Base-by-base conservation (phyloP, 2,329 filamentous ascomycete species). In the Diaporthe sp. region DNA sequence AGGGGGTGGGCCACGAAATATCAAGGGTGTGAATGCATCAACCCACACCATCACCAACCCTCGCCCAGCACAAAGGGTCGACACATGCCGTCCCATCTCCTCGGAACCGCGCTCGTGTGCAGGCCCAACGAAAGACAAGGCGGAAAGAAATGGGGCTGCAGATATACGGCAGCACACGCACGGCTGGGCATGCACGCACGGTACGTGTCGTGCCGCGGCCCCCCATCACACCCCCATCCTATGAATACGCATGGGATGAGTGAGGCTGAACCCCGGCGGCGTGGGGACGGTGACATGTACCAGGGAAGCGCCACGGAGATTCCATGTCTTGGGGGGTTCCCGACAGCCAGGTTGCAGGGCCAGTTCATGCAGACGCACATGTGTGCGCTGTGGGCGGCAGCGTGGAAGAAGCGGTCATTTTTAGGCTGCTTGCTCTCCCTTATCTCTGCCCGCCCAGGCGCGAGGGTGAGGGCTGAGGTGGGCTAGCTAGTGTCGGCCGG, bases 401-500 rank as follows among this genome's bases (percentile, higher is more conserved):
- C 31, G 31, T 58, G 9, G 37, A 3, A 5, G 12, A 15, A 22
- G 13, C 19, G 13, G 28, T 4, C 25, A 57, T 57, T 34, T 6
- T 34, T 6, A 13, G 53, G 25, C 28, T 34, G 25, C 22, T 31
- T 44, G 53, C n/a, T 6, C 22, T 13, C 19, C 19, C 46, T 68
- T 68, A 68, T 68, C 65, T 68, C 15, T 51, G 46, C 31, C 25
- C 34, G 65, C 62, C 62, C 46, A 68, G 65, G 46, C 65, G 65
- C 65, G 65, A 69, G 34, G 8, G 31, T 17, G 19, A 22, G 8
- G 49, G 65, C 65, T 55, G 49, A 42, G 65, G 49, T 19, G 49
- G 34, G n/a, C 31, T 55, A 42, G 17, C 46, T 53, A 25, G 28
- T 68, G 44, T 9, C 44, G 10, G 12, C 19, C 62, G 22, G 39